Conservation (phyloP, 2,329 filamentous ascomycete genomes). For the Cladosporium sp. region DNA sequence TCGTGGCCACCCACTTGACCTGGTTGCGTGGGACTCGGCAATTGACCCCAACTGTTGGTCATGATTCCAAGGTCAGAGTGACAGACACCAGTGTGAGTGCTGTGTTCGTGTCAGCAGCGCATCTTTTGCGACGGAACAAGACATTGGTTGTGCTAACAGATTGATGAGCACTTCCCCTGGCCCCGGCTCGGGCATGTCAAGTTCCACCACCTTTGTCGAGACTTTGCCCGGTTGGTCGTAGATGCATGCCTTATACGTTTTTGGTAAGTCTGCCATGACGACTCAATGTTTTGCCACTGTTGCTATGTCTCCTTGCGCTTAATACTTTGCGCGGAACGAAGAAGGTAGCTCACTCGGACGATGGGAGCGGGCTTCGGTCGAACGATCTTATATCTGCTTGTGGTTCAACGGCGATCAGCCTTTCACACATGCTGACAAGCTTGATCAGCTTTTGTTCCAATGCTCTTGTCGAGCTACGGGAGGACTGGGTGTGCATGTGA, state of each 20-base stretch:
- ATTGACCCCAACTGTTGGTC: slow-evolving; percentile 48
- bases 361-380: too few species aligned
- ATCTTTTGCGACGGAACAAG: not conserved
- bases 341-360: too few species aligned
- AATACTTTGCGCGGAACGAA: too few species aligned
- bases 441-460: too few species aligned
- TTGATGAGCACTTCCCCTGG: slow-evolving; percentile 59
- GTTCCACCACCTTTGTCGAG: slow-evolving; percentile 58
- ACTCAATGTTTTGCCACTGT: too few species aligned
- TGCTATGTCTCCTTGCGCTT: too few species aligned
- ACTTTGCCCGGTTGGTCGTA: slow-evolving; percentile 62
- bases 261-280: too few species aligned
- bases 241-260: slow-evolving; percentile 58
- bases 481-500: too few species aligned
- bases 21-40: slow-evolving; percentile 54
- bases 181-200: slow-evolving; percentile 61
- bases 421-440: too few species aligned
- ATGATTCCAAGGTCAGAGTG: slow-evolving; percentile 57
- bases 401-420: too few species aligned
- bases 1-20: slow-evolving; percentile 67
- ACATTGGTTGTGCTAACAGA: slow-evolving; percentile 38
- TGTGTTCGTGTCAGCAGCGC: slow-evolving; percentile 22
- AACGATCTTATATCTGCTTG: too few species aligned
- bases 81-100: slow-evolving; percentile 61
- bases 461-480: too few species aligned